These are phyloP conservation scores for Trichosporon sp. DNA, from an alignment of 1,284 basidiomycete genomes.

Conservation along the genomic window DNA sequence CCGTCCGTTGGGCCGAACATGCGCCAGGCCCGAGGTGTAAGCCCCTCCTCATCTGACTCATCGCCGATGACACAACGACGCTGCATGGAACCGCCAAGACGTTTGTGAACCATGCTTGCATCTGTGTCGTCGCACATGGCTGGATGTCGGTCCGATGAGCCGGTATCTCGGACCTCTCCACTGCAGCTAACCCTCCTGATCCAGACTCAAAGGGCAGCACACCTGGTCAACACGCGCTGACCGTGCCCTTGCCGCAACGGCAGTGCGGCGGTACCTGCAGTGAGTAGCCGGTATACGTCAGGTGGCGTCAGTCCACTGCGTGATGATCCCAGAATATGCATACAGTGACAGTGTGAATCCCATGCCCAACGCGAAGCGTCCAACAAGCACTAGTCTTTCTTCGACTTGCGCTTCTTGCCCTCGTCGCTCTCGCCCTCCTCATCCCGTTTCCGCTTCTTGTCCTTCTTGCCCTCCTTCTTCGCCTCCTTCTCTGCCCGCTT, in stretches of 20 bases:
- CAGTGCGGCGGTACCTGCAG: not conserved
- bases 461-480: not conserved
- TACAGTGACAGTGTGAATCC: not conserved
- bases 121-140: no score
- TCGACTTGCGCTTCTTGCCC: not conserved
- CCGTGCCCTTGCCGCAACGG: no score
- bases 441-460: slow-evolving; percentile 1
- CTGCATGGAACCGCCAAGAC: no score
- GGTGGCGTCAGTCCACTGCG: not conserved
- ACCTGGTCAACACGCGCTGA: no score
- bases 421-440: not conserved
- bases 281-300: not conserved
- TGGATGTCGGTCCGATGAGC: no score
- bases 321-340: not conserved
- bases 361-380: not conserved
- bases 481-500: slow-evolving; percentile 3
- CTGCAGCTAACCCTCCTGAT: no score
- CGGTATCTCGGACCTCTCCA: no score
- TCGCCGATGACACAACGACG: no score
- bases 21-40: no score
- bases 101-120: no score
- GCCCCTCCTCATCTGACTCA: no score
- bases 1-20: not conserved
- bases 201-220: no score
- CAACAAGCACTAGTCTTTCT: not conserved